A percentile compares a stretch with the other conserved stretches of the same genome.
Evolutionary conservation across 495 filamentous ascomycete genomes (phyloP).

Genomic region (Penicillium arizonense): DNA sequence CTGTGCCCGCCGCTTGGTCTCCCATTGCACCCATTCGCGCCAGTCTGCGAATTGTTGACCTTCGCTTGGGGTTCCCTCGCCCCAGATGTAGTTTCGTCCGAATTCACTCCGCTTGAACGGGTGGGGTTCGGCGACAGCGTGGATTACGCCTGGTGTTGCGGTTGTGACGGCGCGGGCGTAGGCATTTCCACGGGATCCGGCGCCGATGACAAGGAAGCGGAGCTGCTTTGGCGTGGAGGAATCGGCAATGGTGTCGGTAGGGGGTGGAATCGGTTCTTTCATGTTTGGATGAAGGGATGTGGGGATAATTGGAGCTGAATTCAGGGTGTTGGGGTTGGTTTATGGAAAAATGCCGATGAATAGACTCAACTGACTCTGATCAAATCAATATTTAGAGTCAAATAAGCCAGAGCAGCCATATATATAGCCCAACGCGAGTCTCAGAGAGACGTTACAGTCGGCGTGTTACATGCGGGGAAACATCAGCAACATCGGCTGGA

Average conservation of each 20-base stretch:
- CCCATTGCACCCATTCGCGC: constrained; percentile 68
- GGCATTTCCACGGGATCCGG: constrained; percentile 76
- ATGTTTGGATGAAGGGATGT: constrained; percentile 11
- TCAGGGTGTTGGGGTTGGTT: not conserved
- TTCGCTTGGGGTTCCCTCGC: constrained; percentile 35
- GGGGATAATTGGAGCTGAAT: constrained; percentile 1
- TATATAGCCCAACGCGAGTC: not conserved
- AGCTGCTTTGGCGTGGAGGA: constrained; percentile 12
- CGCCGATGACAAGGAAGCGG: constrained; percentile 79
- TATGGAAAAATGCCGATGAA: too few relatives aligned
- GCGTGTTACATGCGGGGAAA: constrained; percentile 3
- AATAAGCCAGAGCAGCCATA: not conserved
- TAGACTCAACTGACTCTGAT: too few relatives aligned
- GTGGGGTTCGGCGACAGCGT: constrained; percentile 80
- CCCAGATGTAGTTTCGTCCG: constrained; percentile 68
- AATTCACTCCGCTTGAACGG: constrained; percentile 70
- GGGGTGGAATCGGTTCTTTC: constrained; percentile 24
- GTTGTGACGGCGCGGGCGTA: constrained; percentile 67
- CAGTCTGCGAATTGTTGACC: constrained; percentile 70
- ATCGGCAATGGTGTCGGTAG: not conserved
- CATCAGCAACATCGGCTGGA: constrained; percentile 9
- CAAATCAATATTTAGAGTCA: too few relatives aligned
- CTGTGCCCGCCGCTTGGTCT: constrained; percentile 49
- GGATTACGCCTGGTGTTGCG: constrained; percentile 61
- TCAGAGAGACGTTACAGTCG: not conserved